Base-by-base conservation (phyloP, 768 basidiomycete species). In the Hericium alpestre region DNA sequence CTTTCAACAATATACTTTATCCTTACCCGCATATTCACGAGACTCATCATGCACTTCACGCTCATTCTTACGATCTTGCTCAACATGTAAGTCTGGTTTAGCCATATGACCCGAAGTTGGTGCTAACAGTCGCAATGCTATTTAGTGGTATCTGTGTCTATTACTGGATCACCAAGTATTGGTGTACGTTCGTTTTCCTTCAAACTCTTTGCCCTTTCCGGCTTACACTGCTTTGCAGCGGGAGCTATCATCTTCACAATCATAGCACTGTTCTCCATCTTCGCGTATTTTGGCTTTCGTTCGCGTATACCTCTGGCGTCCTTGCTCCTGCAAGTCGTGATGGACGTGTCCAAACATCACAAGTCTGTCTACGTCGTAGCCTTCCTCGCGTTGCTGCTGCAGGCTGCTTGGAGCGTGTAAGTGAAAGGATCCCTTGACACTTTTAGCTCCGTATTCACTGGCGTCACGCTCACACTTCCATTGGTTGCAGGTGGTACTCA, bases 331-430 rank as follows among this genome's bases (percentile, higher is more conserved):
- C 88, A 91, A 69, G 83, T 88, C 23, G 85, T 87, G 7, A 88
- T 92, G 76, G 90, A 92, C 61, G 78, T 92, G 20, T 80, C 87
- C 43, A 91, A 90, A 64, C 87, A 90, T 65, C 88, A 92, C 66
- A 80, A 76, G 56, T 82, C 81, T 54, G 89, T 93, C 20, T 92
- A 87, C 65, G 73, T 80, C n/a, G 87, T 91, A 12, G 85, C 84
- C 1, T 81, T 92, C 61, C 63, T 75, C 43, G 82, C 87, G 3
- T 72, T 92, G n/a, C 63, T 90, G 51, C 51, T 88, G 2, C 87
- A 92, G 64, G 82, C 89, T 2, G 81, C 77, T 2, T 66, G 88
- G 48, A 81, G 82, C 46, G 82, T 89, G 79, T 86, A 69, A 65
- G 82, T 73, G 12, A 43, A 10, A 18, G 3, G 8, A 18, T 49